Evolutionary conservation across 192 early-diverging fungal genomes (phyloP).

Genomic region (Rhizophagus prolifer): DNA sequence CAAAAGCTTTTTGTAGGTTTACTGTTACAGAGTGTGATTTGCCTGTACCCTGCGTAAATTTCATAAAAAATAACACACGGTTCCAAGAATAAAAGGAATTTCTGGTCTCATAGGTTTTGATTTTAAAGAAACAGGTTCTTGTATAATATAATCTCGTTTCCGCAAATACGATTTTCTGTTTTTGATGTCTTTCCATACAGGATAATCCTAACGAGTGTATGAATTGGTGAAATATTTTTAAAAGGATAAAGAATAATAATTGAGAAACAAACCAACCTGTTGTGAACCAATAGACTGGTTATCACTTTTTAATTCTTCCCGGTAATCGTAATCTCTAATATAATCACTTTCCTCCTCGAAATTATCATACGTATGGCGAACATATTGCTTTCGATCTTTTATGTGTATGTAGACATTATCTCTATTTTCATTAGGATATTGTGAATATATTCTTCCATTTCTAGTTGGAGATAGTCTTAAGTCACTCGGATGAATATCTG

Average conservation of each 20-base stretch:
- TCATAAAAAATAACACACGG: background rate
- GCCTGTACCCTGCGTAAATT: background rate
- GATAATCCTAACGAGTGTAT: background rate
- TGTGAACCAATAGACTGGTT: too few species aligned
- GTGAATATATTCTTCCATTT: too few species aligned
- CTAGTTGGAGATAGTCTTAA: too few species aligned
- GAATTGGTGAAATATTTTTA: background rate
- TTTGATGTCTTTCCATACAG: conserved; percentile 10
- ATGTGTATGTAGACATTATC: too few species aligned
- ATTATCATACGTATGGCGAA: too few species aligned
- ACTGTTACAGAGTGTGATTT: conserved; percentile 10
- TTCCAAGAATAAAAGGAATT: conserved; percentile 13
- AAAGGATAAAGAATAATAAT: background rate
- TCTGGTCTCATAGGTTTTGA: background rate
- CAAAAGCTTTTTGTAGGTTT: conserved; percentile 8
- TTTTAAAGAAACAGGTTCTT: background rate
- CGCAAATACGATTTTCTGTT: background rate
- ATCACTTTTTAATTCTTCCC: too few species aligned
- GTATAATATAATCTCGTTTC: background rate
- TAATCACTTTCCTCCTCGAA: too few species aligned
- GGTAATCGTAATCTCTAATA: too few species aligned
- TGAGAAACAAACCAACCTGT: background rate
- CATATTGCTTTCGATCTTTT: too few species aligned
- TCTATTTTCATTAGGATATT: too few species aligned
- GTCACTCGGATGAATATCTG: too few species aligned